Conservation (phyloP, 441 rosid genomes). For the Omphalea diandra region DNA sequence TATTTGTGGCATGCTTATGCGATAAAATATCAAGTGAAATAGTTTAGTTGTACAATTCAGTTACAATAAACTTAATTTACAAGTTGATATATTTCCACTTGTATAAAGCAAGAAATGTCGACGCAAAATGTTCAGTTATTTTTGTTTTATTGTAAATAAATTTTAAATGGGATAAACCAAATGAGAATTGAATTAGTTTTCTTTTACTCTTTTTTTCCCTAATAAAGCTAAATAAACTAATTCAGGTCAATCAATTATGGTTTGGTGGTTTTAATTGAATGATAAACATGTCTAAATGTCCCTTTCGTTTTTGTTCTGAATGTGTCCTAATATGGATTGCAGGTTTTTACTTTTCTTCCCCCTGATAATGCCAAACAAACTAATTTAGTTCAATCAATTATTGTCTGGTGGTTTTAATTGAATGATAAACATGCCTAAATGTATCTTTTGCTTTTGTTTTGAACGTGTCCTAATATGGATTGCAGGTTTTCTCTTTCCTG, state of each 20-base stretch:
- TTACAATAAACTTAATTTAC: slow-evolving; percentile 2
- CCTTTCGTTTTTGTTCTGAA: not conserved
- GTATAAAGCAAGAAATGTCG: not conserved
- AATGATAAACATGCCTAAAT: not conserved
- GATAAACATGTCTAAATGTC: not conserved
- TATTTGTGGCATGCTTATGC: not conserved
- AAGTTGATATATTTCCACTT: not conserved
- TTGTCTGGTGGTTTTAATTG: not conserved
- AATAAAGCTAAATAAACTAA: no score
- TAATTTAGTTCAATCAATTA: not conserved
- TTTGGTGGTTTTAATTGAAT: not conserved
- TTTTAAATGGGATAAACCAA: no score
- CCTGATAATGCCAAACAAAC: no score
- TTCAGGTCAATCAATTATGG: no score
- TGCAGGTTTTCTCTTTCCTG: no score
- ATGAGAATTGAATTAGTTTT: no score
- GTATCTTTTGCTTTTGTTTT: not conserved
- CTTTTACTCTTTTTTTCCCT: no score
- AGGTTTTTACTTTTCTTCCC: no score
- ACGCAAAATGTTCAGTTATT: no score
- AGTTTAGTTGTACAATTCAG: not conserved
- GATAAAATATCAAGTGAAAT: not conserved
- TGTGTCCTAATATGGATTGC: not conserved
- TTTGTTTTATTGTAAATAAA: no score
- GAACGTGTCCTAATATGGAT: not conserved